Evolutionary conservation across 1,284 basidiomycete species (phyloP).

Genomic region (Xerocomus minutiporus): DNA sequence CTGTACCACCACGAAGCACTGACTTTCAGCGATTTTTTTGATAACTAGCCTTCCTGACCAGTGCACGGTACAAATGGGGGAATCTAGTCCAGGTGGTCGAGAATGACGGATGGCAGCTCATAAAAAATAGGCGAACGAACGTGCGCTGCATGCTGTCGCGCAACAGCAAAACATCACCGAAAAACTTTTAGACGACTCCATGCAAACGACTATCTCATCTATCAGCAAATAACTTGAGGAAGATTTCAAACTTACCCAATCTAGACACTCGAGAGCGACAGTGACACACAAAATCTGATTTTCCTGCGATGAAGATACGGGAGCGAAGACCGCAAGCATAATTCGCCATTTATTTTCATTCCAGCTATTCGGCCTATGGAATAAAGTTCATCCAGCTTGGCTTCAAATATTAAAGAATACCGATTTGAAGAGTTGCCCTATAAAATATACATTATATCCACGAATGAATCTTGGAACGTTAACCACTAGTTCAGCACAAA

Average conservation of each 20-base stretch:
- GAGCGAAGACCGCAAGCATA: conserved; percentile 13
- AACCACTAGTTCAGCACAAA: neutral
- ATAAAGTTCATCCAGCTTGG: conserved; percentile 15
- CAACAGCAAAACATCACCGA: conserved; percentile 3
- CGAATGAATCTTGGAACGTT: conserved; percentile 17
- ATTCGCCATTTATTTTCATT: conserved; percentile 20
- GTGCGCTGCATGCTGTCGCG: neutral
- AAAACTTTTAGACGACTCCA: conserved; percentile 20
- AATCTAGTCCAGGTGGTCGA: conserved; percentile 4
- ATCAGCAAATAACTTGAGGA: conserved; percentile 4
- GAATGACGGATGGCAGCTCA: conserved; percentile 16
- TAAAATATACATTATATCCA: conserved; percentile 17
- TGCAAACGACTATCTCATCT: conserved; percentile 6
- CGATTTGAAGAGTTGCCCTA: neutral
- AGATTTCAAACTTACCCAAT: conserved; percentile 12
- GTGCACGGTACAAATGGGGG: neutral
- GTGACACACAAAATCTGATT: conserved; percentile 16
- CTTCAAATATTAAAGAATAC: conserved; percentile 19
- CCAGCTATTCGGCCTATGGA: conserved; percentile 15
- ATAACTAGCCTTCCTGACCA: conserved; percentile 16
- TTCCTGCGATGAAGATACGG: conserved; percentile 2
- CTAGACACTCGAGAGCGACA: conserved; percentile 14
- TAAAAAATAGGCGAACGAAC: conserved; percentile 18
- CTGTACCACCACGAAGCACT: conserved; percentile 16
- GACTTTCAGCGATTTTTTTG: conserved; percentile 6